Evolutionary conservation across 768 basidiomycete species (phyloP).

Genomic region (Kwoniella pini): DNA sequence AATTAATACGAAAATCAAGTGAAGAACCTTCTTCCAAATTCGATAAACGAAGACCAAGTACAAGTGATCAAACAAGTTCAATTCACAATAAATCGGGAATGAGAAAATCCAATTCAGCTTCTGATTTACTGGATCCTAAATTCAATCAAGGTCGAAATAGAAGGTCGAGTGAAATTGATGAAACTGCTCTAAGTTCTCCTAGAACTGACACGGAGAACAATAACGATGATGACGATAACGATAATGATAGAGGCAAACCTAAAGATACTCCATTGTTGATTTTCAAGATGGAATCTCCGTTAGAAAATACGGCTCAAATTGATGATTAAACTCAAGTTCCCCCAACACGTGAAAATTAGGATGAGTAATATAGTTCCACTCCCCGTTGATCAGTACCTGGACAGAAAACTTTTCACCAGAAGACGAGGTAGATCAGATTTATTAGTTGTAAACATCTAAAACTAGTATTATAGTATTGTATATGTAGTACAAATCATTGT

Average conservation of each 20-base stretch:
- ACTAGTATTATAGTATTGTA: too few species aligned
- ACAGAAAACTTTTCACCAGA: too few species aligned
- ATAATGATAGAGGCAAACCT: background rate
- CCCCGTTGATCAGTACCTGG: too few species aligned
- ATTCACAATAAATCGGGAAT: background rate
- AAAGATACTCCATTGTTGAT: constrained; percentile 17
- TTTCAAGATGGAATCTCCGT: constrained; percentile 15
- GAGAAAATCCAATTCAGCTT: background rate
- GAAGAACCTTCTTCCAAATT: constrained; percentile 11
- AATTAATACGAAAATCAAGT: constrained; percentile 24
- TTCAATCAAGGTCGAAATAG: background rate
- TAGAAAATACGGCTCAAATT: background rate
- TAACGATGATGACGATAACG: background rate
- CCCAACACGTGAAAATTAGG: too few species aligned
- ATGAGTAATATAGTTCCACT: too few species aligned
- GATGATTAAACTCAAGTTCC: too few species aligned
- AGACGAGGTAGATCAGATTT: too few species aligned
- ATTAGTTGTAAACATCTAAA: too few species aligned
- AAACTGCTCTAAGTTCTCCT: background rate
- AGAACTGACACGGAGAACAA: background rate
- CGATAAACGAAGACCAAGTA: background rate
- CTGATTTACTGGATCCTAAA: background rate
- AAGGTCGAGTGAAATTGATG: constrained; percentile 9
- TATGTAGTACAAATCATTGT: too few species aligned
- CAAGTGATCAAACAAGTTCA: background rate